Conservation (phyloP, 2,329 filamentous ascomycete genomes). For the Lachnellula willkommii region DNA sequence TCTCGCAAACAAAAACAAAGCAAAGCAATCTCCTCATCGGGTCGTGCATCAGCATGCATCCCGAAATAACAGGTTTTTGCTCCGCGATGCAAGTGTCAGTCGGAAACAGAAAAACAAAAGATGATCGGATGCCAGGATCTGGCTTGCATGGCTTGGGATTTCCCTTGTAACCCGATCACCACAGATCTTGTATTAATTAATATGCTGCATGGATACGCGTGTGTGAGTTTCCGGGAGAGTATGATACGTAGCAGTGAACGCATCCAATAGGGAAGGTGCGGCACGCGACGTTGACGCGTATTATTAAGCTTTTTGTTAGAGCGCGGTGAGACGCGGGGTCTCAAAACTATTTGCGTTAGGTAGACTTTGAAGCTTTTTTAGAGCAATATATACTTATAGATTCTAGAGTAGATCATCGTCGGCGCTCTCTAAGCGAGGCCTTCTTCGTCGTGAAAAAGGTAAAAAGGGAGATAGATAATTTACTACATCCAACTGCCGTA, state of each 20-base stretch:
- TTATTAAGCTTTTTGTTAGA: background rate
- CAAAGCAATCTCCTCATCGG: background rate
- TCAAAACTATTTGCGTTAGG: no score
- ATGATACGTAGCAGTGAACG: background rate
- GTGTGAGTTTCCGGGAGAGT: background rate
- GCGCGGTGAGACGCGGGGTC: background rate
- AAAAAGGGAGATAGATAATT: no score
- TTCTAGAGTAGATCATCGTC: no score
- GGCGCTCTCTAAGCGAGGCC: no score
- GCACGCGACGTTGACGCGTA: slow-evolving; percentile 1
- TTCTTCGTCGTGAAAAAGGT: no score
- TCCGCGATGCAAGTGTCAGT: background rate
- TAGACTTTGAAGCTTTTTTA: no score
- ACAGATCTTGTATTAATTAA: slow-evolving; percentile 3
- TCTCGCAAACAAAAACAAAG: background rate
- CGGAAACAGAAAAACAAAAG: background rate
- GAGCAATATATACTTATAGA: no score
- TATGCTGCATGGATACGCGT: slow-evolving; percentile 3
- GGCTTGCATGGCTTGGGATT: slow-evolving; percentile 7
- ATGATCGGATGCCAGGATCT: slow-evolving; percentile 9
- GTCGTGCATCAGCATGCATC: no score
- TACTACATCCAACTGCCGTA: background rate
- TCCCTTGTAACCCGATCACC: slow-evolving; percentile 15
- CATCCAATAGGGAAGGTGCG: background rate
- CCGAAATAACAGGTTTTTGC: no score